Evolutionary conservation across 106 monocot species (phyloP), one percentile per base, ranked within the genome.

Genomic region (Allium sativum): DNA sequence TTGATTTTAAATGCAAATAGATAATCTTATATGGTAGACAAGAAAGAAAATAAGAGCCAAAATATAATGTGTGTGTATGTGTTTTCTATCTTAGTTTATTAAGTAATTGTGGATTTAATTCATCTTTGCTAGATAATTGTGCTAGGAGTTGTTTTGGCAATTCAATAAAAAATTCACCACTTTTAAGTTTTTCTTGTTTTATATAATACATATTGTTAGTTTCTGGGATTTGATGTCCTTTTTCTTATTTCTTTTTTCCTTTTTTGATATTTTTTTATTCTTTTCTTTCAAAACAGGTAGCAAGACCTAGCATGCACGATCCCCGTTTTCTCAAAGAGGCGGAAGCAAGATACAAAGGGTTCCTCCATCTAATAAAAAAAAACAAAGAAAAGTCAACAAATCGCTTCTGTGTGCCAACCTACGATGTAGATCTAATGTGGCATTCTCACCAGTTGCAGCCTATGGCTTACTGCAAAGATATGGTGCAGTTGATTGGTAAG

Each of bases 371-470:
- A 18, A 87, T 90, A 74, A 84, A 78, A 65, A 96, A 62, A 74
- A 87, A 82, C 70, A 66, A 76, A 65, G 90, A 96, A 48, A 79
- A 54, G 55, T 77, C 76, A 40, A 45, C 70, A 46, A 87, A 68
- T 42, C 68, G 31, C 19, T 96, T 96, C 66, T 77, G 81, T 50
- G 95, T 96, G 18, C 95, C 95, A 52, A 84, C 87, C 57, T 96
- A 96, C 74, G 95, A 96, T 59, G 69, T 96, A 48, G 95, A 96
- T 67, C 74, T 96, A 19, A 84, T 96, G 14, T 96, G 95, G 95
- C 95, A 96, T 71, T 78, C 95, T 70, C 95, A 96, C 66, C 95
- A 96, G 55, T 45, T 96, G 45, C 84, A 84, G 61, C 86, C 95
- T 62, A 21, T 77, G 57, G 65, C 84, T 67, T 96, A 96, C 61